A percentile compares a stretch with the other conserved stretches of the same genome.
Conservation (phyloP, 1,284 basidiomycete species). For the Sporisorium graminicola region DNA sequence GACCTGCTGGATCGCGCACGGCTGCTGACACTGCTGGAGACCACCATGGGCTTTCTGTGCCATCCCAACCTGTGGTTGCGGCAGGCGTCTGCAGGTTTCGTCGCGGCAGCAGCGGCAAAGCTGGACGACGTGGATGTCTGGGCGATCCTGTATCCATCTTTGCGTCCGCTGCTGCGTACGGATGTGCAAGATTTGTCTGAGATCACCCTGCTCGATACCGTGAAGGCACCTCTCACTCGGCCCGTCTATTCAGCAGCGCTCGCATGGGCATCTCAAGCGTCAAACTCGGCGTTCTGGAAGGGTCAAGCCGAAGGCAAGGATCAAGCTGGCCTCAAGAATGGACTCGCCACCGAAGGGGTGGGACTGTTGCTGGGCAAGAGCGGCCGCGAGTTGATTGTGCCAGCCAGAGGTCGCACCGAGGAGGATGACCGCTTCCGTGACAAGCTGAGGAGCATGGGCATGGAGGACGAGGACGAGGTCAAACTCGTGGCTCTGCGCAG, state of each 20-base stretch:
- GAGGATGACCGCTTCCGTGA: conserved; percentile 82
- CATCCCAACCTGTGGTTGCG: conserved; percentile 99
- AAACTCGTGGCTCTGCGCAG: conserved; percentile 88
- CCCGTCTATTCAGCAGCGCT: conserved; percentile 84
- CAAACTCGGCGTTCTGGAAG: conserved; percentile 61
- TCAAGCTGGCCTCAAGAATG: conserved; percentile 51
- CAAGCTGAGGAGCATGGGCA: conserved; percentile 83
- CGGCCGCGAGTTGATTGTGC: conserved; percentile 30
- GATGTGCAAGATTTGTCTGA: conserved; percentile 86
- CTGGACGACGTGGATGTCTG: conserved; percentile 80
- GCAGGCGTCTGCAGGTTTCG: conserved; percentile 88
- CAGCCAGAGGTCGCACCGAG: conserved; percentile 36
- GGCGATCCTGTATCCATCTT: conserved; percentile 93
- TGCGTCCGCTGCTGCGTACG: conserved; percentile 85
- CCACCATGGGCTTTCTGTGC: conserved; percentile 87
- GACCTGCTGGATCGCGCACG: conserved; percentile 89
- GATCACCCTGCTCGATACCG: conserved; percentile 78
- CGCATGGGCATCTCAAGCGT: conserved; percentile 81
- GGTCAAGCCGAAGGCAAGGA: conserved; percentile 28
- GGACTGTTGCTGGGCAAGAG: conserved; percentile 51
- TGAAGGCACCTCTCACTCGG: conserved; percentile 81
- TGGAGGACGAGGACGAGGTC: conserved; percentile 81
- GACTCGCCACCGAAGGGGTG: conserved; percentile 54
- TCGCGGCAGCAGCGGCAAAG: conserved; percentile 82
- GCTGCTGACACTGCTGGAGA: conserved; percentile 93